Base-by-base conservation (phyloP, 2,329 filamentous ascomycete species). In the Fusarium sororula region DNA sequence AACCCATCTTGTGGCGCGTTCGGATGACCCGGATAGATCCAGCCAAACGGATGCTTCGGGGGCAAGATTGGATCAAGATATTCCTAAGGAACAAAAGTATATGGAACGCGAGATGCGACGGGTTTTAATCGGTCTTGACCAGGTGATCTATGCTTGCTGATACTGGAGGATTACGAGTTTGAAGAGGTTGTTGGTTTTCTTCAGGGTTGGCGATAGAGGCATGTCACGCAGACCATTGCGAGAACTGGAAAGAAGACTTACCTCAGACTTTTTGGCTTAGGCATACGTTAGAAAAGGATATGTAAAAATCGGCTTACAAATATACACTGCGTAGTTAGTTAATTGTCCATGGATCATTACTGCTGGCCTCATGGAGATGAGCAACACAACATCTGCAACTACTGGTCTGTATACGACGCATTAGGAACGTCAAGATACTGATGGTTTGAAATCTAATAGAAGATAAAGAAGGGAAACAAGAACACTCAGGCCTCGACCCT, bases 21-120 rank as follows among this genome's bases (percentile, higher is more conserved):
- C 58, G 58, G 58, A 55, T 61, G 28, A 26, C 28, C 20, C 58
- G 58, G 58, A 44, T 55, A 55, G 58, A 61, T 61, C 58, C 24
- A 35, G 58, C 58, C 58, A 61, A 4, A 32, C 47, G 47, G 45
- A 41, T 55, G 37, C n/a, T 32, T 61, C 28, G 37, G 38, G 12
- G 37, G 9, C 20, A 55, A 38, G 30, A 55, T 18, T 41, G 28
- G 37, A 55, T 55, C 20, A n/a, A 61, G 47, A 32, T 61, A 35
- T 39, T 18, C 3, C 26, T 20, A 54, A 61, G 17, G 45, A 15
- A 39, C 20, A 4, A 18, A 22, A 14, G 3, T 39, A 7, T 9
- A 32, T 17, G 17, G 7, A n/a, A 22, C 7, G 4, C 14, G 20
- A 24, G 56, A 51, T 54, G 51, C 51, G 51, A 39, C 51, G 51